Percentiles rank a stretch among this genome's conserved stretches.
Evolutionary conservation across 2,329 filamentous ascomycete genomes (phyloP).

Genomic region (Pyricularia sp.): DNA sequence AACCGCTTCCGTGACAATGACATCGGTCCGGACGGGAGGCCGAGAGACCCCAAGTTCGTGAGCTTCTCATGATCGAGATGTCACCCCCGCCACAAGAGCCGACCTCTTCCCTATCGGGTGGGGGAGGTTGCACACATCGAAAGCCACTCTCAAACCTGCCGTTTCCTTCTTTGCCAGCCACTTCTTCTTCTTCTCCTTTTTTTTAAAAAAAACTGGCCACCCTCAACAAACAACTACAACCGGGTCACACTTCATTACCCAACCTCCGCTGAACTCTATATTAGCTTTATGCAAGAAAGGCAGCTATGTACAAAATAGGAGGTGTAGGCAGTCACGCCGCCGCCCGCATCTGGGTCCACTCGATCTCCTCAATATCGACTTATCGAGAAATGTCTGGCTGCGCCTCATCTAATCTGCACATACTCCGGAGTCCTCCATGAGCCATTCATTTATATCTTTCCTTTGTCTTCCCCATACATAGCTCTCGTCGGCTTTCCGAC

Average conservation of each 20-base stretch:
- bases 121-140: background rate
- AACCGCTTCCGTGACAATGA: slow-evolving; percentile 74
- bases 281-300: background rate
- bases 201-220: background rate
- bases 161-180: background rate
- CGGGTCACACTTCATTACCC: background rate
- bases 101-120: background rate
- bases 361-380: background rate
- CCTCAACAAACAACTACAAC: background rate
- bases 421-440: background rate
- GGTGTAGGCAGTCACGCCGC: background rate
- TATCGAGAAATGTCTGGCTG: background rate
- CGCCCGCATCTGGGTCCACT: background rate
- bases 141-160: background rate
- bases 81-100: background rate
- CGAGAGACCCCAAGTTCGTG: slow-evolving; percentile 88
- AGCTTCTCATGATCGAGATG: slow-evolving; percentile 55
- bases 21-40: slow-evolving; percentile 77
- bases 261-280: background rate
- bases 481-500: background rate
- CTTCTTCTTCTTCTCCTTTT: background rate
- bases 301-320: background rate
- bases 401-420: background rate
- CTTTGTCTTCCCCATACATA: background rate
- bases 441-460: background rate